Evolutionary conservation across 192 early-diverging fungal species (phyloP).

Genomic region (Phlyctochytrium planicorne): DNA sequence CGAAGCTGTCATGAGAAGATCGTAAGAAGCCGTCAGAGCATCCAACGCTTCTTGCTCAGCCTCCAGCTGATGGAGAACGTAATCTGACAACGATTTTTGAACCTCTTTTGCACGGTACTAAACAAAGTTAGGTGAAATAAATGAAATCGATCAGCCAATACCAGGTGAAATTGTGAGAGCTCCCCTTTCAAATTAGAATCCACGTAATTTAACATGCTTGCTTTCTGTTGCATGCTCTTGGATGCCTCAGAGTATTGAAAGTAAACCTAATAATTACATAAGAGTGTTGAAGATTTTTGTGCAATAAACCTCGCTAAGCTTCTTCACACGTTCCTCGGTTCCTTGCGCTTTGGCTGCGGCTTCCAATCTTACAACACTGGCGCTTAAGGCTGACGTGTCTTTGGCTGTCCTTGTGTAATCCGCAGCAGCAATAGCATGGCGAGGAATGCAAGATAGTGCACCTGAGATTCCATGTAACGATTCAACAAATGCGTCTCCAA

Average conservation of each 20-base stretch:
- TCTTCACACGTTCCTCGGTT: conserved; percentile 25
- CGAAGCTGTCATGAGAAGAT: not conserved
- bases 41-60: conserved; percentile 11
- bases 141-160: conserved; percentile 1
- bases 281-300: not conserved
- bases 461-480: conserved; percentile 6
- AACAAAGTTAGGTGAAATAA: not conserved
- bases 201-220: conserved; percentile 14
- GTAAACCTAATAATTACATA: conserved; percentile 9
- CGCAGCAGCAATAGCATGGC: not conserved
- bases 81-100: not conserved
- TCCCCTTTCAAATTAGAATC: conserved; percentile 11
- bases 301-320: conserved; percentile 32
- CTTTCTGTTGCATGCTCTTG: conserved; percentile 14
- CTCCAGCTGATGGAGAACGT: conserved; percentile 13
- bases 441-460: conserved; percentile 2
- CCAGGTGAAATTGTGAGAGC: conserved; percentile 18
- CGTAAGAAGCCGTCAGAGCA: not conserved
- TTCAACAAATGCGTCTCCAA: conserved; percentile 14
- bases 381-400: conserved; percentile 3
- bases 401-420: conserved; percentile 11
- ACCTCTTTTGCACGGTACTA: conserved; percentile 19
- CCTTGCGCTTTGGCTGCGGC: conserved; percentile 13
- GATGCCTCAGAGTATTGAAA: conserved; percentile 15
- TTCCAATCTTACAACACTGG: conserved; percentile 15